phyloP scores from a whole-genome alignment of 1,284 basidiomycete species.

The Cryptococcus floricola region DNA sequence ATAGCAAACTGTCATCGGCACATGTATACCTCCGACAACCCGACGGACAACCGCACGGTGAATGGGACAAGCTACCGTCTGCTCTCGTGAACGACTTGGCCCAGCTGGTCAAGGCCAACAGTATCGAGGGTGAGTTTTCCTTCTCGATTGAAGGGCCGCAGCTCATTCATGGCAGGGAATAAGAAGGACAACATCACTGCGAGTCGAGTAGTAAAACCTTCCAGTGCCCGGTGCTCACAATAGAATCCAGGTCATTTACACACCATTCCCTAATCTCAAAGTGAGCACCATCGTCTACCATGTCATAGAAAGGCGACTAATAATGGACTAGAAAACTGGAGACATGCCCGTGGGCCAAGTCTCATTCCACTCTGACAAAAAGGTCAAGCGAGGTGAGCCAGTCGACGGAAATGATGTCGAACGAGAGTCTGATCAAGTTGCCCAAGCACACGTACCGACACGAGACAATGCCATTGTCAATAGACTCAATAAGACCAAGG shows the following conservation, averaged over 20 bases:
- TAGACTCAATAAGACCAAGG: slow-evolving; percentile 90
- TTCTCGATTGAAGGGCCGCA: not conserved
- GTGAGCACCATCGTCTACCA: slow-evolving; percentile 48
- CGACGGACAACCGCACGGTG: slow-evolving; percentile 57
- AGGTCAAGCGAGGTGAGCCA: slow-evolving; percentile 67
- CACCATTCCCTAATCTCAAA: slow-evolving; percentile 83
- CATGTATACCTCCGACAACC: slow-evolving; percentile 91
- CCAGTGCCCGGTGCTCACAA: not conserved
- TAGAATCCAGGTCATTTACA: slow-evolving; percentile 71
- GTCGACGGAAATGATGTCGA: not conserved
- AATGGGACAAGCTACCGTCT: slow-evolving; percentile 82
- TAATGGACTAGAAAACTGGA: slow-evolving; percentile 72
- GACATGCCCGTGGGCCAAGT: slow-evolving; percentile 96
- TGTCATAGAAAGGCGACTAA: not conserved
- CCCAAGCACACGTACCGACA: slow-evolving; percentile 66
- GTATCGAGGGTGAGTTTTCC: slow-evolving; percentile 74
- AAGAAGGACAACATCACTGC: slow-evolving; percentile 86
- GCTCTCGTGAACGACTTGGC: slow-evolving; percentile 77
- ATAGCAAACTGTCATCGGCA: slow-evolving; percentile 87
- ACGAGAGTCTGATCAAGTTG: too few species aligned
- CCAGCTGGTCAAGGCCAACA: slow-evolving; percentile 95
- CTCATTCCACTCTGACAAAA: slow-evolving; percentile 85
- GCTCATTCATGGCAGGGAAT: slow-evolving; percentile 58
- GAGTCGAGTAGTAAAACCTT: not conserved
- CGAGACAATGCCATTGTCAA: slow-evolving; percentile 90